Evolutionary conservation across 73 alveolate genomes (phyloP).

Genomic region (Tetrahymena thermophila): DNA sequence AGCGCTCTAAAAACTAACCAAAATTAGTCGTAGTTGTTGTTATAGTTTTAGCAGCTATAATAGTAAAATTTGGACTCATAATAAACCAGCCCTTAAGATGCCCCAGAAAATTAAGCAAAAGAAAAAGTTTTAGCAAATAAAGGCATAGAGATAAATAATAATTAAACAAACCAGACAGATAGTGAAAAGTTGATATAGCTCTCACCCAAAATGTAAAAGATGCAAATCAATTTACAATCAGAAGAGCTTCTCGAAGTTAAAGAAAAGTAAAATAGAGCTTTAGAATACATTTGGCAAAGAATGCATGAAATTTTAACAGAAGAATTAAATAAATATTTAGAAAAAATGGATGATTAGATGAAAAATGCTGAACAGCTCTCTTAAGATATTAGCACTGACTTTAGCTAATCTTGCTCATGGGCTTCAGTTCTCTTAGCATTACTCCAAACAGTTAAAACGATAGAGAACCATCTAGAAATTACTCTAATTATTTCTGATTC

Average conservation of each 20-base stretch:
- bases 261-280: neutral
- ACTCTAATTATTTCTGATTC: neutral
- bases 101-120: neutral
- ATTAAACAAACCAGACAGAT: neutral
- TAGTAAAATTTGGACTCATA: neutral
- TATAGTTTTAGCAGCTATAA: neutral
- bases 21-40: neutral
- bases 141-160: neutral
- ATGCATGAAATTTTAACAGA: neutral
- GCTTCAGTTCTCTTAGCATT: neutral
- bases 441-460: neutral
- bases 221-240: neutral
- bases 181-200: neutral
- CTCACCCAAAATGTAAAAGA: neutral
- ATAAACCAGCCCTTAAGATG: neutral
- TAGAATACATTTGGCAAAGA: neutral
- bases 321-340: neutral
- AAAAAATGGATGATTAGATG: neutral
- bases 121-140: neutral
- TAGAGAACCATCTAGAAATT: neutral
- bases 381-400: neutral
- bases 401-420: neutral
- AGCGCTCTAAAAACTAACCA: neutral
- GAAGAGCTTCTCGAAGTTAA: neutral
- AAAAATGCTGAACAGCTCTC: neutral